Conservation (phyloP, 108 stramenopile species). For the Fragilariopsis cylindrus region DNA sequence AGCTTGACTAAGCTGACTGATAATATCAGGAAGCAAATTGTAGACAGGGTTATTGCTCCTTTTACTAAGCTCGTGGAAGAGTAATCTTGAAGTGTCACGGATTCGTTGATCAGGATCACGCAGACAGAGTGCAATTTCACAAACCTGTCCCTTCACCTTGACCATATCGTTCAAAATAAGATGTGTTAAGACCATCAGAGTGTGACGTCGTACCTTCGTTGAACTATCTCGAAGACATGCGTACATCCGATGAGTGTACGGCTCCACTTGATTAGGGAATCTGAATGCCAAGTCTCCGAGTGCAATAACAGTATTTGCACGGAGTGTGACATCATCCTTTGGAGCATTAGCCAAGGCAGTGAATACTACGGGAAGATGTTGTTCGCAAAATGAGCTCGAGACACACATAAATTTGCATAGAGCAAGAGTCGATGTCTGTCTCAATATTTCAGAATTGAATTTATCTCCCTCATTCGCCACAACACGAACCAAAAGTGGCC, state of each 20-base stretch:
- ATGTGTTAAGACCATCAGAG: slow-evolving; percentile 96
- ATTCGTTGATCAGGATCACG: slow-evolving; percentile 85
- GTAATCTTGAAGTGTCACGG: slow-evolving; percentile 86
- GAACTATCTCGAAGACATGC: slow-evolving; percentile 91
- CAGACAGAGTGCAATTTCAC: slow-evolving; percentile 93
- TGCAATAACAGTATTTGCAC: slow-evolving; percentile 94
- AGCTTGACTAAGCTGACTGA: slow-evolving; percentile 85
- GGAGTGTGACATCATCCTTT: slow-evolving; percentile 71
- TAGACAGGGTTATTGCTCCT: slow-evolving; percentile 95
- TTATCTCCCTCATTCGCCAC: slow-evolving; percentile 80
- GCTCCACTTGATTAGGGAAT: slow-evolving; percentile 97
- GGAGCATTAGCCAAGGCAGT: slow-evolving; percentile 85
- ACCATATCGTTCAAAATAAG: slow-evolving; percentile 99
- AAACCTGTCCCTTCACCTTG: slow-evolving; percentile 96
- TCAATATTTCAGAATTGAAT: slow-evolving; percentile 68
- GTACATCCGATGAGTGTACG: slow-evolving; percentile 94
- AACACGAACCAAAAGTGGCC: slow-evolving; percentile 81
- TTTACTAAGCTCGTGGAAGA: slow-evolving; percentile 95
- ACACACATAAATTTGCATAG: slow-evolving; percentile 95
- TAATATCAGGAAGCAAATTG: slow-evolving; percentile 97
- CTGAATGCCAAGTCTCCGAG: slow-evolving; percentile 97
- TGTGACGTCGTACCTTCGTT: slow-evolving; percentile 88
- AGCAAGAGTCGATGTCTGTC: slow-evolving; percentile 83
- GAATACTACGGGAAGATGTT: slow-evolving; percentile 91
- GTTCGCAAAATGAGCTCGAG: slow-evolving; percentile 87